Evolutionary conservation across 345 rosid genomes (phyloP), one percentile per base, ranked within the genome.

Genomic region (Gossypium turneri): DNA sequence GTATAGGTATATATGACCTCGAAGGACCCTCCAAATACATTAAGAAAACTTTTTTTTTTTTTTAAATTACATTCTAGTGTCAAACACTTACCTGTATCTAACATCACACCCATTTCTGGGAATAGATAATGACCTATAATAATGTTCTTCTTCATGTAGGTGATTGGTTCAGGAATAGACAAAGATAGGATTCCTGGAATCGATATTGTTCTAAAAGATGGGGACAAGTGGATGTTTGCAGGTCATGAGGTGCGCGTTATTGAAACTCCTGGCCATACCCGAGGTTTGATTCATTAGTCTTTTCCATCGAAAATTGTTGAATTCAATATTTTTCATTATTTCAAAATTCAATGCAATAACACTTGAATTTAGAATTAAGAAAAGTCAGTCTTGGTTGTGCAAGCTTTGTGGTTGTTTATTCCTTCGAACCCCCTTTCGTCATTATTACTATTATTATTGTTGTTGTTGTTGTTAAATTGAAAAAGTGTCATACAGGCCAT

Each of bases 171-270:
- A 45, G 89, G 78, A 68, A 55, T 76, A 45, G 98, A 96, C 82
- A 85, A 77, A 79, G 94, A 90, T 61, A 85, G 90, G 68, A 93
- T 90, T 81, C 97, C 99, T 34, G 99, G 95, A 47, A 90, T 96
- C 77, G 99, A 96, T 79, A 93, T 93, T 72, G 86, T 70, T 78
- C 84, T 96, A 74, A 90, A 85, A 57, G 97, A 90, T 86, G 88
- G 90, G 74, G 99, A 96, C 75, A 93, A 84, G 73, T 96, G 99
- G 99, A 96, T 93, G 98, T 96, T 96, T 81, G 98, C 97, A 29
- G 98, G 98, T 67, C 99, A 96, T 81, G 99, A 93, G 83, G 97
- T 85, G 79, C 86, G 79, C 27, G 77, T 96, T 65, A 86, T 96
- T 76, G 92, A 89, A 75, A 96, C 98, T 82, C 99, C 99, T 77